Base-by-base conservation (phyloP, 371 early-diverging fungal genomes). In the Mucor plumbeus region DNA sequence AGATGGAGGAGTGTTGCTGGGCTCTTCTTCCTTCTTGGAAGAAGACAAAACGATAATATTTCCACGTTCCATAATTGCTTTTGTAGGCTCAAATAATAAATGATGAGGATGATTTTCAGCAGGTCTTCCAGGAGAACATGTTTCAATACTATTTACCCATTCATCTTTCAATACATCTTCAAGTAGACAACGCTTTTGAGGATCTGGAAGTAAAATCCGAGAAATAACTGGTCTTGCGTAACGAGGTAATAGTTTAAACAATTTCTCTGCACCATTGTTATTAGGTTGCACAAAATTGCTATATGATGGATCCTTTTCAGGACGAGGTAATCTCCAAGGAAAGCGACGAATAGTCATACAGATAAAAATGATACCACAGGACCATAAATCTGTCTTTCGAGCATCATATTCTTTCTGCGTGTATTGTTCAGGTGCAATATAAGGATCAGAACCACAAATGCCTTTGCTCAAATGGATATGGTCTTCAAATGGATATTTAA, bases 391-490 rank as follows among this genome's bases (percentile, higher is more conserved):
- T 3, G 90, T 80, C 1, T 81, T 71, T n/a, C 85, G 83, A 43
- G 92, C 87, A 63, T 90, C 90, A 68, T 92, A 89, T 13, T 77
- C 77, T 6, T 67, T 59, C 9, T 72, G 57, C 34, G 77, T 74
- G 69, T 90, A 92, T 36, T 92, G 86, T 83, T 97, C 97, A 21
- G 97, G 61, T 67, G 79, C 54, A 36, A 58, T 38, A 58, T 95
- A 97, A 10, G 96, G 95, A 53, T 93, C 92, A 0, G 92, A 92
- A 4, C 97, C 97, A 62, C 85, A 91, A 17, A 91, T 75, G 15
- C 95, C 95, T 34, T 83, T 85, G 26, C 86, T 88, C 64, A 81
- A 69, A 39, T 81, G 81, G 33, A 84, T 70, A 57, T 69, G 75
- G 34, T 76, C 72, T 64, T 87, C 88, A 78, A 90, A 93, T 0